Evolutionary conservation across 164 flowering plant species (phyloP).

Genomic region (Tetrastigma voinierianum): DNA sequence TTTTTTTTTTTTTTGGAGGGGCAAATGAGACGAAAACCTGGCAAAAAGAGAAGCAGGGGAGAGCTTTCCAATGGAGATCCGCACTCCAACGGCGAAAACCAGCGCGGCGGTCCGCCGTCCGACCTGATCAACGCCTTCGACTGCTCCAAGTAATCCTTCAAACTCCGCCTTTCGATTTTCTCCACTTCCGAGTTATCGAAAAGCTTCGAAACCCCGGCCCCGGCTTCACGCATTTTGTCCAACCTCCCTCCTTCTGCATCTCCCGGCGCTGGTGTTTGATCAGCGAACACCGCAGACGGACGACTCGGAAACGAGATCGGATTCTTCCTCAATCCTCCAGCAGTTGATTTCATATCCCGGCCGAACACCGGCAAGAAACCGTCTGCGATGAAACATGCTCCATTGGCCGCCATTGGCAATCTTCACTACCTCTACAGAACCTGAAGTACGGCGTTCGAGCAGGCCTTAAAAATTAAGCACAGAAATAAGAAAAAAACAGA

Average conservation of each 20-base stretch:
- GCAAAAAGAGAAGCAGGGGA: constrained; percentile 59
- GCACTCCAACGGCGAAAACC: constrained; percentile 67
- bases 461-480: no score
- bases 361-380: background rate
- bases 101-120: constrained; percentile 66
- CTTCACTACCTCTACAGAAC: no score
- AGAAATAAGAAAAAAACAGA: no score
- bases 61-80: constrained; percentile 26
- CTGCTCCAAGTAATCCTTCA: constrained; percentile 42
- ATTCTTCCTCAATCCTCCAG: background rate
- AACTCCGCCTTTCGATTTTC: constrained; percentile 20
- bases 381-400: background rate
- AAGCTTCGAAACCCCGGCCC: no score
- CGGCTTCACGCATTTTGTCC: no score
- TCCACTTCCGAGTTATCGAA: constrained; percentile 9
- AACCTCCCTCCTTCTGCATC: no score
- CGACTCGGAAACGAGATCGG: background rate
- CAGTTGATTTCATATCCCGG: background rate
- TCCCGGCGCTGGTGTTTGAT: no score
- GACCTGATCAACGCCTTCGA: constrained; percentile 36
- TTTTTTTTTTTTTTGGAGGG: no score
- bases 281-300: background rate
- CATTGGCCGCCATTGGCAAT: constrained; percentile 20
- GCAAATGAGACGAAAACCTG: constrained; percentile 28
- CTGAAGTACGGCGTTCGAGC: no score